A percentile compares a stretch with the other conserved stretches of the same genome.
These are phyloP conservation scores for Apiospora aurea DNA, from an alignment of 2,329 filamentous ascomycete species.

Conservation along the genomic window DNA sequence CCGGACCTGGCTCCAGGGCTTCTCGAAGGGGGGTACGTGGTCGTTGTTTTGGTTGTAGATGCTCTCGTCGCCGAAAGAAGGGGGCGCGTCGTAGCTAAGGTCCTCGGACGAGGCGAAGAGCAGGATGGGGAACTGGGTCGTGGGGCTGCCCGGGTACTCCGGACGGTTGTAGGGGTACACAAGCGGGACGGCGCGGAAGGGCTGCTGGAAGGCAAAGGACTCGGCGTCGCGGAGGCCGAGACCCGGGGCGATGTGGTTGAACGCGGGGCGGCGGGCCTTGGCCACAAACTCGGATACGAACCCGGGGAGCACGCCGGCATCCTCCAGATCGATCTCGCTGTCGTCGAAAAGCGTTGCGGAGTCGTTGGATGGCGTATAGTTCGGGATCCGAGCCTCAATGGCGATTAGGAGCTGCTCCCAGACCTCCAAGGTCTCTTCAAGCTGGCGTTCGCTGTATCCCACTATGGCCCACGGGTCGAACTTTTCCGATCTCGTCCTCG, in stretches of 20 bases:
- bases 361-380: background rate
- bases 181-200: background rate
- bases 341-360: background rate
- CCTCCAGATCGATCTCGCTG: background rate
- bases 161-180: background rate
- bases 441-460: conserved; percentile 29
- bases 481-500: background rate
- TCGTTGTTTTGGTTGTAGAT: background rate
- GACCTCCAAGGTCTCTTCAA: conserved; percentile 22
- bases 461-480: conserved; percentile 29
- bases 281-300: conserved; percentile 2
- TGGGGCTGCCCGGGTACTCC: background rate
- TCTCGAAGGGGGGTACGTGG: background rate
- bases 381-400: conserved; percentile 18
- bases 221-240: background rate
- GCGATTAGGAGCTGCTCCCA: conserved; percentile 23
- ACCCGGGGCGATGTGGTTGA: conserved; percentile 4
- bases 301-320: background rate
- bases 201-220: background rate
- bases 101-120: conserved; percentile 21
- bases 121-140: conserved; percentile 15
- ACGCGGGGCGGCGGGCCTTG: conserved; percentile 9
- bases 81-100: background rate
- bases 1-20: background rate
- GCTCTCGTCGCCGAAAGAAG: background rate